phyloP scores from a whole-genome alignment of 495 filamentous ascomycete species.

The Neurospora sp. region DNA sequence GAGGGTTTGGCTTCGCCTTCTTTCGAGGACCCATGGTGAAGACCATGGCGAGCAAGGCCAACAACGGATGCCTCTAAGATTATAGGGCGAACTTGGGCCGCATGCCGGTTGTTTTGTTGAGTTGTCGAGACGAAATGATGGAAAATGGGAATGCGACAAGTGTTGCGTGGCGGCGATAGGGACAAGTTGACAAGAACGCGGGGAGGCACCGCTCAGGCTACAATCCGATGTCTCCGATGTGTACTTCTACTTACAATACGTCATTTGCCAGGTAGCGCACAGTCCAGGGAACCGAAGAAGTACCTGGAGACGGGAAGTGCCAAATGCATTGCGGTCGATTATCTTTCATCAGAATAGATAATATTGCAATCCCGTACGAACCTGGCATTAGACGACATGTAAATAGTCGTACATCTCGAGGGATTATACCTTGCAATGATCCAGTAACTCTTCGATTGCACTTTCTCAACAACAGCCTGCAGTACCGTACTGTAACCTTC shows the following conservation, averaged over 20 bases:
- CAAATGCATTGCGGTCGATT: neutral
- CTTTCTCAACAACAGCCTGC: neutral
- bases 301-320: neutral
- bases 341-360: neutral
- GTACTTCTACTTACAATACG: neutral
- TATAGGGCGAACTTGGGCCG: neutral
- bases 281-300: neutral
- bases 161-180: neutral
- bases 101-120: neutral
- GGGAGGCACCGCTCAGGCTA: neutral
- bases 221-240: neutral
- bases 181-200: neutral
- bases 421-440: neutral
- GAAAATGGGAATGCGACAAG: neutral
- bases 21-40: slow-evolving; percentile 50
- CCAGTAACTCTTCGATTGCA: neutral
- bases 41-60: neutral
- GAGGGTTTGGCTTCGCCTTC: slow-evolving; percentile 49
- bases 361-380: neutral
- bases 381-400: neutral
- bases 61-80: neutral
- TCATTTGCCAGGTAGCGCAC: neutral
- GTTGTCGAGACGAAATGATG: neutral
- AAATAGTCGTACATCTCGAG: neutral
- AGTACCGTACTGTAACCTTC: neutral